Conservation (phyloP, 768 basidiomycete species). For the Leccinellum rugosiceps region DNA sequence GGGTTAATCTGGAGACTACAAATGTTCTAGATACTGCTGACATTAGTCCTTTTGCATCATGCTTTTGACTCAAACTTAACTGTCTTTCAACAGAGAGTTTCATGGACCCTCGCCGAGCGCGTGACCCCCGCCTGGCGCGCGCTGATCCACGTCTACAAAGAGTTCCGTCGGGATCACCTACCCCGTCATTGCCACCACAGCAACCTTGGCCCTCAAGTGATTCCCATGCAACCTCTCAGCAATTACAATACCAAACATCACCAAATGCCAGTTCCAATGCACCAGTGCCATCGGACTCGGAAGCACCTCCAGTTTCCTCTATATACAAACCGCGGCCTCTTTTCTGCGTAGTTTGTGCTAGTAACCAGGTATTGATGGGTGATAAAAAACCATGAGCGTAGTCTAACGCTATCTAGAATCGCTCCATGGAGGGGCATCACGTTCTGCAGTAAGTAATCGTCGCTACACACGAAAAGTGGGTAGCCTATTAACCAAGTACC, state of each 20-base stretch:
- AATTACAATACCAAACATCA: slow-evolving; percentile 15
- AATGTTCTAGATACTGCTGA: slow-evolving; percentile 97
- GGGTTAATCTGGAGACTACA: slow-evolving; percentile 75
- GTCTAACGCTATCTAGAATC: slow-evolving; percentile 56
- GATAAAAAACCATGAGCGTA: background rate
- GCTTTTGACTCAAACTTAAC: slow-evolving; percentile 16
- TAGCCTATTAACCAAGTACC: slow-evolving; percentile 9
- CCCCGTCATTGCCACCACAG: slow-evolving; percentile 23
- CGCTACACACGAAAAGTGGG: background rate
- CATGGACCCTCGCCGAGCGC: slow-evolving; percentile 80
- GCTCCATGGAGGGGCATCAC: slow-evolving; percentile 97
- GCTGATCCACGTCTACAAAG: slow-evolving; percentile 63
- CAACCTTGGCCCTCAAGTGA: slow-evolving; percentile 25
- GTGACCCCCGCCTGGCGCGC: slow-evolving; percentile 77
- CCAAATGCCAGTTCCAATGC: slow-evolving; percentile 6
- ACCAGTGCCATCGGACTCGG: background rate
- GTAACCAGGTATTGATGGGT: slow-evolving; percentile 74
- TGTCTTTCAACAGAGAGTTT: slow-evolving; percentile 13
- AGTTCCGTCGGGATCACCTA: slow-evolving; percentile 38
- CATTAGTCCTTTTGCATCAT: slow-evolving; percentile 24
- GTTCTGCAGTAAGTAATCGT: slow-evolving; percentile 70
- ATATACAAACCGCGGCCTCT: slow-evolving; percentile 68
- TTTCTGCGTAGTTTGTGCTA: slow-evolving; percentile 99
- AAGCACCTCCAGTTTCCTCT: slow-evolving; percentile 9
- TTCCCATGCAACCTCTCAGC: slow-evolving; percentile 12